Conservation (phyloP, 1,139 yeast species). For the Zygoascus meyerae region DNA sequence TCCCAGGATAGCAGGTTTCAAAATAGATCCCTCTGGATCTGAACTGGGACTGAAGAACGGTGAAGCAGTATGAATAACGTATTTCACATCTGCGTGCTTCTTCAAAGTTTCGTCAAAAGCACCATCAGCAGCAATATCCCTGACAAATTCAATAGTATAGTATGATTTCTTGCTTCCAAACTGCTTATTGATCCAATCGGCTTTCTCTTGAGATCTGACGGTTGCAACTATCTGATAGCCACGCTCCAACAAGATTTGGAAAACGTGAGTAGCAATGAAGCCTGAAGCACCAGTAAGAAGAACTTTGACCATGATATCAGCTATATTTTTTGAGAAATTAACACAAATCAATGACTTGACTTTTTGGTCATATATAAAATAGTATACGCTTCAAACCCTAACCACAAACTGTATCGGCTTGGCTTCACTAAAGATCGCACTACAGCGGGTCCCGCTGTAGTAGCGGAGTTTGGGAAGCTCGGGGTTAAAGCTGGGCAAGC, state of each 20-base stretch:
- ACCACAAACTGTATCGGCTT: too few relatives aligned
- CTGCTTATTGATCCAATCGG: conserved; percentile 37
- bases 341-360: too few relatives aligned
- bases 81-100: conserved; percentile 44
- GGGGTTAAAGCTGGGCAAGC: too few relatives aligned
- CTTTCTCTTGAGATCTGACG: conserved; percentile 42
- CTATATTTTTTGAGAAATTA: too few relatives aligned
- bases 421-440: too few relatives aligned
- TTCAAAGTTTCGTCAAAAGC: conserved; percentile 51
- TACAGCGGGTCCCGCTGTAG: too few relatives aligned
- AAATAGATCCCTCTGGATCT: conserved; percentile 37
- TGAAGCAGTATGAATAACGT: conserved; percentile 57
- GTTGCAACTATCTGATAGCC: conserved; percentile 55
- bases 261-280: conserved; percentile 50
- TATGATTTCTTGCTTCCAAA: conserved; percentile 10
- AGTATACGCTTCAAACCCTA: too few relatives aligned
- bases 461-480: too few relatives aligned
- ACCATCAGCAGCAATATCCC: conserved; percentile 42
- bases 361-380: too few relatives aligned
- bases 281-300: conserved; percentile 57
- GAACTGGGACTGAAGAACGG: conserved; percentile 43
- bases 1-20: conserved; percentile 50
- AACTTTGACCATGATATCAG: conserved; percentile 26
- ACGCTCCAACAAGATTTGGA: conserved; percentile 29
- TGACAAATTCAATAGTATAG: conserved; percentile 44